phyloP scores from a whole-genome alignment of 305 asterid species.

The Lippia alba region DNA sequence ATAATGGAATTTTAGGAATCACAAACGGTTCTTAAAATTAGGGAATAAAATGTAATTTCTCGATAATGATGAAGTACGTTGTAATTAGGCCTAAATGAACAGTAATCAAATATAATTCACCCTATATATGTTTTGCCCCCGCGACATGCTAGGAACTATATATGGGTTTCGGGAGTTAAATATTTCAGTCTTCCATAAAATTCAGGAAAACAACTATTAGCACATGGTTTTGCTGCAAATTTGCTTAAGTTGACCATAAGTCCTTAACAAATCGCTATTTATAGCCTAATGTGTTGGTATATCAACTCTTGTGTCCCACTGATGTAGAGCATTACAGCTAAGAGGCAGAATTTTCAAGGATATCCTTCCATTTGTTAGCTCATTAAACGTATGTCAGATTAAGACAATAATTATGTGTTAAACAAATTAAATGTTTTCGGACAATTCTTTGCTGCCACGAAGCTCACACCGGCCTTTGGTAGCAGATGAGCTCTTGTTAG shows the following conservation, averaged over 20 bases:
- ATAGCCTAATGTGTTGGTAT: constrained; percentile 17
- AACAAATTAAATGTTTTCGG: constrained; percentile 21
- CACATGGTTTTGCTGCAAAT: constrained; percentile 43
- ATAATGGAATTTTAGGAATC: too few relatives aligned
- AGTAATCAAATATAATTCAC: too few relatives aligned
- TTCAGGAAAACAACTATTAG: constrained; percentile 23
- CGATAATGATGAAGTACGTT: too few relatives aligned
- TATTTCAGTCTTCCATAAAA: too few relatives aligned
- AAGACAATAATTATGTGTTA: constrained; percentile 33
- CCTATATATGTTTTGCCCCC: neutral
- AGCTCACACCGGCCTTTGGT: constrained; percentile 44
- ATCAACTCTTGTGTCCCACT: constrained; percentile 47
- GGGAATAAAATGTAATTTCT: too few relatives aligned
- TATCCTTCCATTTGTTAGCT: constrained; percentile 24
- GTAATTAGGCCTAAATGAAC: too few relatives aligned
- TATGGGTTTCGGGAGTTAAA: too few relatives aligned
- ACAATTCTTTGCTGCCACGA: constrained; percentile 42
- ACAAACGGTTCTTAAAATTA: too few relatives aligned
- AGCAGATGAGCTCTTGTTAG: constrained; percentile 33
- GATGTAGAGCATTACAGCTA: constrained; percentile 63
- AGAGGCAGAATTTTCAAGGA: constrained; percentile 36
- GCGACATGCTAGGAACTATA: constrained; percentile 15
- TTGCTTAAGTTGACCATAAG: constrained; percentile 32
- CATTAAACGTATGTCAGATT: constrained; percentile 33
- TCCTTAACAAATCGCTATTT: constrained; percentile 28